These are phyloP conservation scores for Pseudoneurospora amorphoporcata DNA, from an alignment of 495 filamentous ascomycete genomes.

Conservation along the genomic window DNA sequence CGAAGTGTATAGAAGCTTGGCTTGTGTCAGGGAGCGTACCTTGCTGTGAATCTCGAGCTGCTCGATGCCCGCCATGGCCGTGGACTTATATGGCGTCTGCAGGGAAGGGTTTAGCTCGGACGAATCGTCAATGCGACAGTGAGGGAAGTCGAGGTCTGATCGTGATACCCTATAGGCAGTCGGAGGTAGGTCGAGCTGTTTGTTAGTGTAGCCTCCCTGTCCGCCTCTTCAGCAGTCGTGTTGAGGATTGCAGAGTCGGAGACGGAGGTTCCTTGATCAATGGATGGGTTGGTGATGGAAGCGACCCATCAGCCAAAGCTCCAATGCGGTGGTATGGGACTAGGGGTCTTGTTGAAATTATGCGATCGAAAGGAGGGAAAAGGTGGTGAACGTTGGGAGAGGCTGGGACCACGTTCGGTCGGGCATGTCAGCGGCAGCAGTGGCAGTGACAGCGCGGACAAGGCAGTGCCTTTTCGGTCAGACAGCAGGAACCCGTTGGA, in stretches of 20 bases:
- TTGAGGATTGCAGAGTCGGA: background rate
- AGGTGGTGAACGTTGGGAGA: background rate
- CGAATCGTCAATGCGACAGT: background rate
- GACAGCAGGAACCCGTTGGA: background rate
- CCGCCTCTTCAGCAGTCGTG: background rate
- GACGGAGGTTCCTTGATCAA: background rate
- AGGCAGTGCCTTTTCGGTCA: too few relatives aligned
- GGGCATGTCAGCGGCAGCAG: background rate
- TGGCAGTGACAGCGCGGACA: background rate
- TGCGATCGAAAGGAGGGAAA: background rate
- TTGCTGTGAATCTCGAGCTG: slow-evolving; percentile 97
- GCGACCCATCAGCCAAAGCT: background rate
- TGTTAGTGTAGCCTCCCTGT: background rate
- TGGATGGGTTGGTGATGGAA: background rate
- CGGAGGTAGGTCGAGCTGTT: background rate
- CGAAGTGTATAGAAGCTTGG: background rate
- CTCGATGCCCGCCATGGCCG: slow-evolving; percentile 82
- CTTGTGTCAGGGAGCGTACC: slow-evolving; percentile 40
- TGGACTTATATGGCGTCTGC: background rate
- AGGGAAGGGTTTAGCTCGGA: background rate
- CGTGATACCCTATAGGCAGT: background rate
- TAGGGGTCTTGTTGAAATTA: background rate
- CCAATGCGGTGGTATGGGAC: background rate
- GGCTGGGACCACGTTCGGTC: background rate
- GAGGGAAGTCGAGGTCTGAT: background rate